These are phyloP conservation scores for Monilinia aucupariae DNA, from an alignment of 2,329 filamentous ascomycete genomes.

Conservation along the genomic window DNA sequence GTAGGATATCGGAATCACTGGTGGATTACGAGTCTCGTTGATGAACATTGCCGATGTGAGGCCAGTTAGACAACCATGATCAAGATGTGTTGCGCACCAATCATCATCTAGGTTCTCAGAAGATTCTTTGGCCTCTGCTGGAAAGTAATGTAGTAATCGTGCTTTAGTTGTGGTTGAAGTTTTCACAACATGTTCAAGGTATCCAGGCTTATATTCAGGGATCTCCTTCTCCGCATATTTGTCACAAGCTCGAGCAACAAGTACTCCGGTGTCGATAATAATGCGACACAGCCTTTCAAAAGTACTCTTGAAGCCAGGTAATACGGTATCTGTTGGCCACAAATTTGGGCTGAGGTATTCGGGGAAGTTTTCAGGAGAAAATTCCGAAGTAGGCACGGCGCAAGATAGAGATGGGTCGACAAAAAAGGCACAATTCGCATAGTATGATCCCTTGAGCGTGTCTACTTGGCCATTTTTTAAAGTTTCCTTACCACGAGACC, in stretches of 20 bases:
- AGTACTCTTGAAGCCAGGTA: conserved; percentile 70
- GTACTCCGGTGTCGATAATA: conserved; percentile 81
- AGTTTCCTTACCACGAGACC: conserved; percentile 78
- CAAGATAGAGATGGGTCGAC: conserved; percentile 57
- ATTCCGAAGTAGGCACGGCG: conserved; percentile 53
- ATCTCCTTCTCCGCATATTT: conserved; percentile 76
- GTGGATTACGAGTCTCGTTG: conserved; percentile 57
- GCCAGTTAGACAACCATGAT: conserved; percentile 90
- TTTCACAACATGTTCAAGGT: conserved; percentile 80
- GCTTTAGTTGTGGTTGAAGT: conserved; percentile 87
- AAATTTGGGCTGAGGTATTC: conserved; percentile 89
- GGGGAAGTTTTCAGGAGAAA: conserved; percentile 60
- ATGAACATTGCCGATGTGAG: conserved; percentile 95
- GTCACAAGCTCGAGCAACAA: conserved; percentile 89
- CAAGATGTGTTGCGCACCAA: conserved; percentile 89
- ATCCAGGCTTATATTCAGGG: conserved; percentile 66
- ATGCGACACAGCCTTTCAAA: conserved; percentile 73
- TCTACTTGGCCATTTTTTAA: conserved; percentile 73
- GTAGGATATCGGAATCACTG: conserved; percentile 33
- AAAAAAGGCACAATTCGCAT: conserved; percentile 78
- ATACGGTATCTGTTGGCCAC: conserved; percentile 65
- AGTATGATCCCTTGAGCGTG: conserved; percentile 77
- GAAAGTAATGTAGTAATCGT: conserved; percentile 87
- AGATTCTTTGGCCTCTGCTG: conserved; percentile 43
- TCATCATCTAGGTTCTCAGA: conserved; percentile 61